A percentile compares a stretch with the other conserved stretches of the same genome.
These are phyloP conservation scores for Hyaloscypha bicolor DNA, from an alignment of 495 filamentous ascomycete species.

Conservation along the genomic window DNA sequence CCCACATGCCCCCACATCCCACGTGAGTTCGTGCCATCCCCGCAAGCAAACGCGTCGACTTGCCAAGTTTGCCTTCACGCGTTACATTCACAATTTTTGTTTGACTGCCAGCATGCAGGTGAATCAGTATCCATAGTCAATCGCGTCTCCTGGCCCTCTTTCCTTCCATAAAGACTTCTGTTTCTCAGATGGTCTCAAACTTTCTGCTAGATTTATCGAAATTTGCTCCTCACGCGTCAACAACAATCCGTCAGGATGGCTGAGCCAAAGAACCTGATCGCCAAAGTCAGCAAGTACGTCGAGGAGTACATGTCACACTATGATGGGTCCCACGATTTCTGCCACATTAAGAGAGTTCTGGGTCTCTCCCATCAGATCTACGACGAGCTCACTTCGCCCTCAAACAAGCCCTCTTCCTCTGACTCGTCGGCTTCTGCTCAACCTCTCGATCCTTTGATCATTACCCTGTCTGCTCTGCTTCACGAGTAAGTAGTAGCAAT, in stretches of 20 bases:
- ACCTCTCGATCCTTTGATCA: conserved; percentile 39
- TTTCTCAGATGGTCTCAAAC: background rate
- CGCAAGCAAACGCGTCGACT: too few relatives aligned
- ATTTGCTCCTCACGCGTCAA: background rate
- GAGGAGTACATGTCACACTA: conserved; percentile 69
- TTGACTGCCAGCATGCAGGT: background rate
- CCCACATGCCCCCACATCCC: too few relatives aligned
- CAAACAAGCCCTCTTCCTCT: conserved; percentile 30
- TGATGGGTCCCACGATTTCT: conserved; percentile 84
- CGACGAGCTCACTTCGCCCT: conserved; percentile 29
- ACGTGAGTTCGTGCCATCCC: too few relatives aligned
- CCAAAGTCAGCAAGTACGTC: conserved; percentile 23
- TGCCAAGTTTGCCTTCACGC: too few relatives aligned
- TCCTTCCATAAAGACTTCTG: background rate
- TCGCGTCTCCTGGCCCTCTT: background rate
- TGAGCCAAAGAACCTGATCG: conserved; percentile 6
- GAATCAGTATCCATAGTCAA: background rate
- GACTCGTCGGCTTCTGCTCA: background rate
- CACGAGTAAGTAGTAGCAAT: conserved; percentile 55
- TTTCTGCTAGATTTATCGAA: background rate
- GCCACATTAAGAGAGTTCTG: conserved; percentile 79
- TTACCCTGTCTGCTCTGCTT: conserved; percentile 74
- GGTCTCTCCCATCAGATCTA: conserved; percentile 49
- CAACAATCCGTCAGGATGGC: conserved; percentile 49
- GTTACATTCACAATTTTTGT: background rate